Base-by-base conservation (phyloP, 768 basidiomycete species). In the Trametes sanguinea region DNA sequence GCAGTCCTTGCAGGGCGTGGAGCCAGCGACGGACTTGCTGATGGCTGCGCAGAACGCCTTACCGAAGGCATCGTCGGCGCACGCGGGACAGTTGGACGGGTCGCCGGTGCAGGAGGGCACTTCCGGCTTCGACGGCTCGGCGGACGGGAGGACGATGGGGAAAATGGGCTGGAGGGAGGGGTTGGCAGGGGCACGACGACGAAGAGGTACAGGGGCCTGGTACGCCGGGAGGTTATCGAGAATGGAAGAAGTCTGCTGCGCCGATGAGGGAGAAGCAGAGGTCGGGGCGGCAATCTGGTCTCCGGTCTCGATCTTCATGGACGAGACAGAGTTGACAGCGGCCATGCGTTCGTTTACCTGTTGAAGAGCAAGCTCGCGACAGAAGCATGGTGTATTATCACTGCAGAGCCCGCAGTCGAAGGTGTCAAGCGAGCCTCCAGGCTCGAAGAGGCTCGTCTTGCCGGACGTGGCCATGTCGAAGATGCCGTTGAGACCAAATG, bases 1-100 rank as follows among this genome's bases (percentile, higher is more conserved):
- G 65, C 86, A 90, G 65, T 82, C 77, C 45, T 75, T 73, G 69
- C 88, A 91, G 22, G 80, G 79, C 3, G 77, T 65, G 10, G 77
- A 72, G n/a, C 77, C 74, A 54, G 85, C 80, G 14, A 88, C 75
- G 32, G 87, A 82, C 62, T 86, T 80, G 63, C 81, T 82, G 45
- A 95, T 84, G 22, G 90, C 90, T 42, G 80, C 80, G 72, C 94
- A 95, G 73, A 95, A 95, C 5, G 92, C 93, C 69, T 89, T 88
- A 9, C 93, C 93, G 65, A 95, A 95, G 22, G 82, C 81, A 72
- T 95, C 94, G 68, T 90, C 88, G 4, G 87, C 88, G 71, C 94
- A 95, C 4, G 92, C 94, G 54, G 83, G 73, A 70, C 94, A 95
- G 73, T 94, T 94, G 8, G 83, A 80, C 2, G 94, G 94, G 69